Evolutionary conservation across 805 yeast genomes (phyloP), one percentile per base, ranked within the genome.

Genomic region (Ogataea methanolica): DNA sequence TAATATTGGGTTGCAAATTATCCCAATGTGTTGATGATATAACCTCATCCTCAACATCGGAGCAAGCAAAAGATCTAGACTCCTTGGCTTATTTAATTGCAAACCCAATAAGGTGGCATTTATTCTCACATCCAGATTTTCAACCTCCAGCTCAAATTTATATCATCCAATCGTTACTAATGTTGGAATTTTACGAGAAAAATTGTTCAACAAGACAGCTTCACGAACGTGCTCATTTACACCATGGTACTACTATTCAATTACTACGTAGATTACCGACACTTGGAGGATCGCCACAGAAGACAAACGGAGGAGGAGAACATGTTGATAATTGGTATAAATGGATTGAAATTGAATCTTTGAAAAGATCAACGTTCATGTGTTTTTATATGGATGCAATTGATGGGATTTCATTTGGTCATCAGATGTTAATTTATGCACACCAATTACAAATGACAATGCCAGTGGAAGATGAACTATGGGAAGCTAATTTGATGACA

Each of bases 231-330:
- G 86, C 88, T 0, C 92, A 85, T 63, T 69, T 89, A 19, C 96
- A 89, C 61, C 96, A 88, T 63, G 96, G 94, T 5, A 85, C 96
- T 0, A 82, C 91, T 0, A 82, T 88, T 37, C 96, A 88, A 63
- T 67, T 88, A 39, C 67, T 88, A 43, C 69, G 95, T 54, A 72
- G 96, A 55, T 80, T 88, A 0, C 88, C 95, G 1, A 77, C 85
- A 1, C 65, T 88, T 33, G 90, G 90, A 14, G 90, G 90, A 0
- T 79, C 84, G 47, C 87, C 89, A 0, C 66, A 62, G 62, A 40
- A 67, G 56, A 23, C 56, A 16, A 52, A 47, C 22, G 41, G 55
- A 53, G 37, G 38, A 5, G 46, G 45, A 19, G 63, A 59, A 21
- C 57, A 57, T 26, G 58, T 54, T 31, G 61, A 57, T 34, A 45